phyloP scores from a whole-genome alignment of 495 filamentous ascomycete genomes.

The Neurospora sp. region DNA sequence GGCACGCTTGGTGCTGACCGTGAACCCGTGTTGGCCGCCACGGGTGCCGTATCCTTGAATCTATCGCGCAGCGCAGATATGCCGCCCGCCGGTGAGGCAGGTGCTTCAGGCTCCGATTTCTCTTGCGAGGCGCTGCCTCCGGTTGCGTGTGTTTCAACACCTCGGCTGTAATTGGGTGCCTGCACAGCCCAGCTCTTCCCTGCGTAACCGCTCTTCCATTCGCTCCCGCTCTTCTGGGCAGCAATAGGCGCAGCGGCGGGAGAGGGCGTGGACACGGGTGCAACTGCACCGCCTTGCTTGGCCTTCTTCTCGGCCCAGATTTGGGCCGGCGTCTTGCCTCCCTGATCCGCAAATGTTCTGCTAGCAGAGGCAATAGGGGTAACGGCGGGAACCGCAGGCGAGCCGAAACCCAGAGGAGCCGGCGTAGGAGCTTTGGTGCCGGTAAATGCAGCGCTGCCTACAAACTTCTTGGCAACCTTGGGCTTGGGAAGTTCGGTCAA shows the following conservation, averaged over 20 bases:
- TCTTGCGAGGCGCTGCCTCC: slow-evolving; percentile 43
- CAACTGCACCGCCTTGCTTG: slow-evolving; percentile 51
- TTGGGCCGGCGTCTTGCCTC: slow-evolving; percentile 93
- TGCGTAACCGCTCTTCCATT: slow-evolving; percentile 83
- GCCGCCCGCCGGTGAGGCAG: slow-evolving; percentile 42
- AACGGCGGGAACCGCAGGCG: slow-evolving; percentile 35
- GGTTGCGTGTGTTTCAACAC: slow-evolving; percentile 47
- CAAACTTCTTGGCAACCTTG: slow-evolving; percentile 83
- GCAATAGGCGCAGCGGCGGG: slow-evolving; percentile 42
- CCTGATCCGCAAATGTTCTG: slow-evolving; percentile 86
- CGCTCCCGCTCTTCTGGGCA: slow-evolving; percentile 58
- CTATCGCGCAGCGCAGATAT: slow-evolving; percentile 65
- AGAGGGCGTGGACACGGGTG: slow-evolving; percentile 29
- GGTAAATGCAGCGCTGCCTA: slow-evolving; percentile 56
- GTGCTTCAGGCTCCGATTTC: slow-evolving; percentile 24
- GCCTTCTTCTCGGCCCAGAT: slow-evolving; percentile 96
- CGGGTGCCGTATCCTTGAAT: slow-evolving; percentile 59
- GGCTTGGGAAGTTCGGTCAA: slow-evolving; percentile 86
- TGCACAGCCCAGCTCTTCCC: slow-evolving; percentile 87
- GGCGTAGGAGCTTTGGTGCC: slow-evolving; percentile 87
- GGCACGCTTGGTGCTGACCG: slow-evolving; percentile 29
- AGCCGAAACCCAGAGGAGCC: slow-evolving; percentile 46
- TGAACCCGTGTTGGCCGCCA: slow-evolving; percentile 40
- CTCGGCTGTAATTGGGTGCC: slow-evolving; percentile 57
- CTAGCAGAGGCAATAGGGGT: slow-evolving; percentile 68